Evolutionary conservation across 768 basidiomycete genomes (phyloP).

Genomic region (Astraeus odoratus): DNA sequence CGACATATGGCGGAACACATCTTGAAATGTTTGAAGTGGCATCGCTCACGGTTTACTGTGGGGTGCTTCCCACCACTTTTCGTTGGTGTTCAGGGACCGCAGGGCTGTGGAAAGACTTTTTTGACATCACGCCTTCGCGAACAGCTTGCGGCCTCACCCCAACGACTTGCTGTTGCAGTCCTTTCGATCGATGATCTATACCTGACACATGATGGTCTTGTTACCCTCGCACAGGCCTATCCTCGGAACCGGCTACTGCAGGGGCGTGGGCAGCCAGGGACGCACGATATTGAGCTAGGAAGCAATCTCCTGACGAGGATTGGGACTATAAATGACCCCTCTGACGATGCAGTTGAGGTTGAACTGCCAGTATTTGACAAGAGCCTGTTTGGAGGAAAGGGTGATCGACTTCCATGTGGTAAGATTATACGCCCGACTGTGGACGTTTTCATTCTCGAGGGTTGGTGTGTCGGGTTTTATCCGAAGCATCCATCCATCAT

Average conservation of each 20-base stretch:
- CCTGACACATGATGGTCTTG: conserved; percentile 59
- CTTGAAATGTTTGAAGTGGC: conserved; percentile 25
- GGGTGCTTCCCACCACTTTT: conserved; percentile 53
- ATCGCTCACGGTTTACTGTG: conserved; percentile 19
- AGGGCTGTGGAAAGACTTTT: conserved; percentile 90
- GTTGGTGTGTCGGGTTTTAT: conserved; percentile 91
- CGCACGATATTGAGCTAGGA: conserved; percentile 77
- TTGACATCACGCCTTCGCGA: conserved; percentile 53
- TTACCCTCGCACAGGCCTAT: conserved; percentile 39
- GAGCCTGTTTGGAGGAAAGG: conserved; percentile 70
- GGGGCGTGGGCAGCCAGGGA: conserved; percentile 91
- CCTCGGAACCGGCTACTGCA: conserved; percentile 60
- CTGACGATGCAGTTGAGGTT: conserved; percentile 20
- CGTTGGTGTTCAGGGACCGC: conserved; percentile 86
- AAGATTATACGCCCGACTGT: conserved; percentile 42
- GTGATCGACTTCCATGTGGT: conserved; percentile 58
- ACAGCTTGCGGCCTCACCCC: conserved; percentile 36
- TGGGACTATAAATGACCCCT: conserved; percentile 30
- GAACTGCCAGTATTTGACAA: conserved; percentile 84
- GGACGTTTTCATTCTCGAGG: conserved; percentile 89
- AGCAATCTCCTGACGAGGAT: conserved; percentile 44
- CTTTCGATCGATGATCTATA: conserved; percentile 86
- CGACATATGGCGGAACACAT: conserved; percentile 34
- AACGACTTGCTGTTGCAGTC: conserved; percentile 49
- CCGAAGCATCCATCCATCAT: conserved; percentile 50